Evolutionary conservation across 129 eudicot species (phyloP).

Genomic region (Tagetes erecta): DNA sequence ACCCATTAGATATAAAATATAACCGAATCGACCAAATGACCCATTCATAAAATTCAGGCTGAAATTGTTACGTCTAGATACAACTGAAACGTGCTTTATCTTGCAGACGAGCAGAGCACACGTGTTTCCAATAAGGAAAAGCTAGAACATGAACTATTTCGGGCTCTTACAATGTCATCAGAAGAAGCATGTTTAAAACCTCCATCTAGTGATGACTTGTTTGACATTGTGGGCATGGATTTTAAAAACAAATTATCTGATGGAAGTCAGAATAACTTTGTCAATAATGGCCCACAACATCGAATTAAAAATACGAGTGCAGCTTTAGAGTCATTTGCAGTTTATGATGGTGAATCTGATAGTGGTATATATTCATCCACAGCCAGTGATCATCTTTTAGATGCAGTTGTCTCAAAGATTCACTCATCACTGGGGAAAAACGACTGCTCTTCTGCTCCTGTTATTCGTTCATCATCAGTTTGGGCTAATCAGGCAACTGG

Average conservation of each 20-base stretch:
- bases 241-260: slow-evolving; percentile 44
- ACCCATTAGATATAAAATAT: neutral
- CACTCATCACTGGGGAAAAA: slow-evolving; percentile 41
- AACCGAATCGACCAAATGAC: neutral
- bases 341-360: slow-evolving; percentile 54
- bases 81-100: slow-evolving; percentile 16
- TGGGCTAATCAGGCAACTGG: slow-evolving; percentile 35
- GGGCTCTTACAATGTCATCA: slow-evolving; percentile 37
- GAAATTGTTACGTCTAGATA: neutral
- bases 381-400: slow-evolving; percentile 69
- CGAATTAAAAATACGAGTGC: slow-evolving; percentile 18
- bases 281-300: slow-evolving; percentile 21
- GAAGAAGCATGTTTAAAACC: slow-evolving; percentile 46
- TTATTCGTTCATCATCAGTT: slow-evolving; percentile 37
- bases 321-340: slow-evolving; percentile 32
- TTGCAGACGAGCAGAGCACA: slow-evolving; percentile 28
- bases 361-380: slow-evolving; percentile 54
- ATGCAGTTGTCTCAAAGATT: slow-evolving; percentile 74
- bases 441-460: slow-evolving; percentile 50
- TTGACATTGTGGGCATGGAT: slow-evolving; percentile 82
- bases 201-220: slow-evolving; percentile 66
- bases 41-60: neutral
- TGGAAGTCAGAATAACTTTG: slow-evolving; percentile 33
- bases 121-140: slow-evolving; percentile 25
- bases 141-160: slow-evolving; percentile 37